These are phyloP conservation scores for Leptographium galeiforme DNA, from an alignment of 2,329 filamentous ascomycete genomes.

Conservation along the genomic window DNA sequence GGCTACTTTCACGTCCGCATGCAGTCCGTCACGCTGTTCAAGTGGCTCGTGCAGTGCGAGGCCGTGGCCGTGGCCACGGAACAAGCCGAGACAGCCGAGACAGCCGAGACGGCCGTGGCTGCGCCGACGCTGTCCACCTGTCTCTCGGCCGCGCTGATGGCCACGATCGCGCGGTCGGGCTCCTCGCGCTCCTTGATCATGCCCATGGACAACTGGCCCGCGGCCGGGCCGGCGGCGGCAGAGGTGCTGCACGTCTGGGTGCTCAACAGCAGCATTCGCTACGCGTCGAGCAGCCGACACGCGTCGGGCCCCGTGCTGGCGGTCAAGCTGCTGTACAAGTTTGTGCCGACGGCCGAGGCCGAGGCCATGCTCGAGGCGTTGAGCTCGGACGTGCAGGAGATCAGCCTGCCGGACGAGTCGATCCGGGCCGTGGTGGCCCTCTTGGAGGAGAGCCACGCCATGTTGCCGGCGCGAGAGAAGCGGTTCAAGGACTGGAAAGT, in stretches of 20 bases:
- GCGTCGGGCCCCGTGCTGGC: conserved; percentile 20
- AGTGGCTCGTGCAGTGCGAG: conserved; percentile 38
- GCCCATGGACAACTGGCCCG: conserved; percentile 18
- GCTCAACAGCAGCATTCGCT: conserved; percentile 40
- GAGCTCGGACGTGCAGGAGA: conserved; percentile 44
- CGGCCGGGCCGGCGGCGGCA: not conserved
- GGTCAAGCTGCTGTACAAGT: conserved; percentile 40
- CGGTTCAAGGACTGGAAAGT: conserved; percentile 55
- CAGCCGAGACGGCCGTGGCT: not conserved
- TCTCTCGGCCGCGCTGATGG: conserved; percentile 36
- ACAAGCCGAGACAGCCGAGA: conserved; percentile 2
- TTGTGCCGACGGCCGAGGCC: conserved; percentile 28
- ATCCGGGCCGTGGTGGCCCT: conserved; percentile 29
- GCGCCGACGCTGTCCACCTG: conserved; percentile 26
- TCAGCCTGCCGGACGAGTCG: conserved; percentile 37
- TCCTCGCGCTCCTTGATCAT: conserved; percentile 42
- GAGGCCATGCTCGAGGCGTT: conserved; percentile 36
- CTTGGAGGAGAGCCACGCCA: conserved; percentile 32
- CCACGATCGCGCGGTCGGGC: conserved; percentile 41
- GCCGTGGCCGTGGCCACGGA: too few relatives aligned
- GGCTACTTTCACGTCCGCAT: conserved; percentile 33
- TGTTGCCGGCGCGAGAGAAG: conserved; percentile 43
- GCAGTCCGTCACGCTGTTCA: conserved; percentile 37
- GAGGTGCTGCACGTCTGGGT: conserved; percentile 38
- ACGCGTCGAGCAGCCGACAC: conserved; percentile 26